These are phyloP conservation scores for Eucalyptus globulus DNA, from an alignment of 345 rosid genomes.

Conservation along the genomic window DNA sequence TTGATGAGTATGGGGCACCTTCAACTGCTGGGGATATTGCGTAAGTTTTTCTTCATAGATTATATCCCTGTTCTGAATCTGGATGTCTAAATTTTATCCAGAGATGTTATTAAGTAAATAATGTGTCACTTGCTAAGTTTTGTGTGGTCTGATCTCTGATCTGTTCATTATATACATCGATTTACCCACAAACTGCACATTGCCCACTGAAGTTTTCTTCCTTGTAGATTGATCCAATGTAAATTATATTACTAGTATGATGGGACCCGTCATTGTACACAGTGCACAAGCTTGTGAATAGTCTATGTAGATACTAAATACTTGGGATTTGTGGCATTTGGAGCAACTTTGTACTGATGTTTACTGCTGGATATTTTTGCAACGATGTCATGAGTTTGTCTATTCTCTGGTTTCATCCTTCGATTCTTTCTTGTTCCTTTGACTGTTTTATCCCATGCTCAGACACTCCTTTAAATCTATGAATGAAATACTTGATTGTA, in stretches of 20 bases:
- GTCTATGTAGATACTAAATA: neutral
- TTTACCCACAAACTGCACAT: neutral
- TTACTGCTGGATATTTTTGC: neutral
- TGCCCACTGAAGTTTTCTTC: neutral
- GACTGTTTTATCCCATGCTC: neutral
- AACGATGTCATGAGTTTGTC: neutral
- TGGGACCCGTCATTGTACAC: neutral
- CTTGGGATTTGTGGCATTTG: neutral
- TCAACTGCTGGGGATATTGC: constrained; percentile 99
- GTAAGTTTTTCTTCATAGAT: constrained; percentile 31
- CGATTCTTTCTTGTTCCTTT: neutral
- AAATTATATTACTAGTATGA: neutral
- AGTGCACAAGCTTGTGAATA: neutral
- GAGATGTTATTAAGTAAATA: neutral
- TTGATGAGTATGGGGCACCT: constrained; percentile 97
- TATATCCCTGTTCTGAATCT: neutral
- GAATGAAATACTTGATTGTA: neutral
- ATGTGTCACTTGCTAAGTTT: neutral
- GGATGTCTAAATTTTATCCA: neutral
- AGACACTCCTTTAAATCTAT: neutral
- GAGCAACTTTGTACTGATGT: neutral
- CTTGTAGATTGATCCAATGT: neutral
- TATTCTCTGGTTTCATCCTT: neutral
- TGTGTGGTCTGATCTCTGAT: neutral
- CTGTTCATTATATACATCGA: neutral